Evolutionary conservation across 805 yeast species (phyloP), one percentile per base, ranked within the genome.

Genomic region (Candida manassasensis): DNA sequence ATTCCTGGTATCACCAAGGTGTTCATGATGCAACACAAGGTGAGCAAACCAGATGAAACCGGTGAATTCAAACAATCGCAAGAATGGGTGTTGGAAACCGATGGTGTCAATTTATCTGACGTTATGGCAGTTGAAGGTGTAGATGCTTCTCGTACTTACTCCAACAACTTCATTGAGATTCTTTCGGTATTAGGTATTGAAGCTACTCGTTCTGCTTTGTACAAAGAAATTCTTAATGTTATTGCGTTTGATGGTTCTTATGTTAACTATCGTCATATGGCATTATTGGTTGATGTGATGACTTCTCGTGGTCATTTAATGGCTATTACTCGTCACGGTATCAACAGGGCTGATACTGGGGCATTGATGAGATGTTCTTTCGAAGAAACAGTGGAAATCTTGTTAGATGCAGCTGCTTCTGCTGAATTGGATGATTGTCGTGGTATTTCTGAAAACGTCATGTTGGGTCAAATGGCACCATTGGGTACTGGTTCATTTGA

Each of bases 191-290:
- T 93, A 49, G 99, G 99, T 73, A 93, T 93, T 56, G 99, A 93
- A 62, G 99, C 99, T 28, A 94, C 97, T 16, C 81, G 98, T 62
- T 77, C 89, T 36, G 95, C 97, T 1, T 70, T 93, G 50, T 93
- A 82, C 73, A 84, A 81, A 59, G 98, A 93, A 69, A 88, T 93
- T 52, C 79, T 85, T 65, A 93, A 93, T 55, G 99, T 93, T 50
- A 88, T 93, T 75, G 96, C 97, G 3, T 93, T 95, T 53, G 99
- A 93, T 75, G 99, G 98, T 84, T 89, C 98, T 25, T 93, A 93
- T 54, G 99, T 93, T 43, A 93, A 93, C 65, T 93, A 93, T 67
- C 82, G 99, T 67, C 99, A 93, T 55, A 83, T 93, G 93, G 97
- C 99, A 4, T 70, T 93, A 51, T 73, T 93, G 52, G 97, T 93